Conservation (phyloP, 495 filamentous ascomycete genomes). For the Tetracladium setigerum region DNA sequence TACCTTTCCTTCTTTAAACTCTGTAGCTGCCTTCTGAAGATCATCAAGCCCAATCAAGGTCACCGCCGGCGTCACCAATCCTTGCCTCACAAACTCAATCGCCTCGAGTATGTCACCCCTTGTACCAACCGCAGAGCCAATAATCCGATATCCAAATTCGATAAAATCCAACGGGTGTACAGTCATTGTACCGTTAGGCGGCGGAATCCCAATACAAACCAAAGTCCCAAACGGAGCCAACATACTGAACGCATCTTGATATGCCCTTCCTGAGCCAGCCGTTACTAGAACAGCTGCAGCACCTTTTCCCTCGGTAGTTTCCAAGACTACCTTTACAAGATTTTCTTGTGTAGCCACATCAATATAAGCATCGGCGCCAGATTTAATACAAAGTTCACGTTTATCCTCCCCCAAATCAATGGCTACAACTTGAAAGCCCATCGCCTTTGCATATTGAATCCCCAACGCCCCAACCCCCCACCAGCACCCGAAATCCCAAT, state of each 20-base stretch:
- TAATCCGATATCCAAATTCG: constrained; percentile 12
- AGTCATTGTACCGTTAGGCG: background rate
- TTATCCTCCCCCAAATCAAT: constrained; percentile 54
- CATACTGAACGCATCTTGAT: constrained; percentile 47
- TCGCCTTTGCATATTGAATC: constrained; percentile 54
- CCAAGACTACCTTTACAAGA: constrained; percentile 28
- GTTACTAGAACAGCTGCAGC: constrained; percentile 55
- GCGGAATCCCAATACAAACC: constrained; percentile 61
- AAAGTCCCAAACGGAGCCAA: constrained; percentile 52
- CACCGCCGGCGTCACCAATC: constrained; percentile 9
- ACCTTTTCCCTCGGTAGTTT: constrained; percentile 46
- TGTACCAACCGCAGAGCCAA: constrained; percentile 15
- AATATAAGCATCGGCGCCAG: constrained; percentile 61
- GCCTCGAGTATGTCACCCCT: constrained; percentile 16
- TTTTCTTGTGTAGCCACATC: constrained; percentile 48
- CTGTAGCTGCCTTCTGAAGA: too few relatives aligned
- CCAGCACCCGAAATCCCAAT: constrained; percentile 59
- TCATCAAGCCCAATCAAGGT: too few relatives aligned
- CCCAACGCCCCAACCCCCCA: constrained; percentile 59
- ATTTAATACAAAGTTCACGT: constrained; percentile 42
- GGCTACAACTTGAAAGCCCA: constrained; percentile 60
- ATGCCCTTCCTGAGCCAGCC: constrained; percentile 54
- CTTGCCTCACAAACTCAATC: constrained; percentile 13
- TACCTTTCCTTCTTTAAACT: too few relatives aligned
- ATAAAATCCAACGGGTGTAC: constrained; percentile 10